Evolutionary conservation across 805 yeast genomes (phyloP).

Genomic region (Yarrowia hollandica): DNA sequence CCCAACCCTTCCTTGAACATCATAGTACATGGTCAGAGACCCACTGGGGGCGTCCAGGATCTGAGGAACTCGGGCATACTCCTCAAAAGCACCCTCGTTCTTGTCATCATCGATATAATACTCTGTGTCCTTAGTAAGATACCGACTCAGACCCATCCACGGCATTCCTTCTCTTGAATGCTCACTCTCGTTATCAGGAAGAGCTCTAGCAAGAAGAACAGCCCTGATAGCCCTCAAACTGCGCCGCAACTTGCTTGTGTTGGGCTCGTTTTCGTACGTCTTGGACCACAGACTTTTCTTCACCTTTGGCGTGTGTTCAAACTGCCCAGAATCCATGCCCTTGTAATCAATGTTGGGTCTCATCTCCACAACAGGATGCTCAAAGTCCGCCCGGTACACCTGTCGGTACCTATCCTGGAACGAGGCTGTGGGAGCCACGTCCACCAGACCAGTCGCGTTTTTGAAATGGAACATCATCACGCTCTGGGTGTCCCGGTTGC

Average conservation of each 20-base stretch:
- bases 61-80: slow-evolving; percentile 79
- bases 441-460: slow-evolving; percentile 56
- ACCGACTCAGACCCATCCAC: slow-evolving; percentile 82
- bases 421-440: slow-evolving; percentile 52
- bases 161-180: not conserved
- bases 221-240: slow-evolving; percentile 9
- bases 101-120: slow-evolving; percentile 40
- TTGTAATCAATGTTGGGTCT: slow-evolving; percentile 71
- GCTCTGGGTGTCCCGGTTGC: slow-evolving; percentile 76
- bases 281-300: slow-evolving; percentile 21
- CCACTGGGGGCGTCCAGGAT: slow-evolving; percentile 61
- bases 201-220: not conserved
- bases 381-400: slow-evolving; percentile 48
- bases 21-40: slow-evolving; percentile 63
- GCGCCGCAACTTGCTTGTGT: not conserved
- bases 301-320: slow-evolving; percentile 3
- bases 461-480: slow-evolving; percentile 63
- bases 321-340: slow-evolving; percentile 35
- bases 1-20: slow-evolving; percentile 67
- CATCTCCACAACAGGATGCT: slow-evolving; percentile 58
- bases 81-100: slow-evolving; percentile 48
- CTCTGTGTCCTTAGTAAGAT: slow-evolving; percentile 47
- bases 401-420: slow-evolving; percentile 59
- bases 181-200: not conserved
- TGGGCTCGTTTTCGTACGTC: slow-evolving; percentile 18